A percentile compares a stretch with the other conserved stretches of the same genome.
These are phyloP conservation scores for Hypoxylon sp. DNA, from an alignment of 2,329 filamentous ascomycete genomes.

Conservation along the genomic window DNA sequence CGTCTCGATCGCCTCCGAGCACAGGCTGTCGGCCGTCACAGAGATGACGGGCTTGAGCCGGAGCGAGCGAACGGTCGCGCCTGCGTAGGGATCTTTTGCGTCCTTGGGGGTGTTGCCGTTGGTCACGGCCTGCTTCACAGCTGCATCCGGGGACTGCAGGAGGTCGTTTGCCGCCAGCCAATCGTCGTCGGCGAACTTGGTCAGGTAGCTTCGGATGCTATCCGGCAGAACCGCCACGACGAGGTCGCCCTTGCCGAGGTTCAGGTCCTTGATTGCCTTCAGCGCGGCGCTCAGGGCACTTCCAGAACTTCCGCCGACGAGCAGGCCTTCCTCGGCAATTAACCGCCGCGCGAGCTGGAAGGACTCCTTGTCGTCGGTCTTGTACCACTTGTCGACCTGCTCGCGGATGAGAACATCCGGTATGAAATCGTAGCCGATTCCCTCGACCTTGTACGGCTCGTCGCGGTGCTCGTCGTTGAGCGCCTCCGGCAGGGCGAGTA, in stretches of 20 bases:
- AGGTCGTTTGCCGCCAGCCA: conserved; percentile 98
- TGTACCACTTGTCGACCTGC: conserved; percentile 93
- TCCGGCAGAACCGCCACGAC: conserved; percentile 93
- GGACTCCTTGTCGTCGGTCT: conserved; percentile 91
- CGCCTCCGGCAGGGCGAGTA: conserved; percentile 80
- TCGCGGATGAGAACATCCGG: conserved; percentile 88
- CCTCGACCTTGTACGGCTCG: conserved; percentile 94
- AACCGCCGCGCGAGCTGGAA: conserved; percentile 89
- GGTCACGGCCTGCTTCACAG: conserved; percentile 58
- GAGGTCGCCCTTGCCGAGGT: conserved; percentile 82
- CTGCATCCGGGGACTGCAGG: conserved; percentile 63
- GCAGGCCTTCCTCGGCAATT: conserved; percentile 91
- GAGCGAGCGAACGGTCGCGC: conserved; percentile 81
- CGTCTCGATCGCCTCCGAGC: conserved; percentile 90
- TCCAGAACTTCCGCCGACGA: conserved; percentile 93
- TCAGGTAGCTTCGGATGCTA: conserved; percentile 95
- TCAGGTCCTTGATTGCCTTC: conserved; percentile 76
- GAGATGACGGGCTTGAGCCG: conserved; percentile 94
- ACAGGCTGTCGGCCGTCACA: conserved; percentile 72
- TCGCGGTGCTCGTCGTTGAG: conserved; percentile 85
- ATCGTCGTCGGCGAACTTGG: conserved; percentile 98
- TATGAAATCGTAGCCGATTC: conserved; percentile 98
- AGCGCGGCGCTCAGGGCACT: conserved; percentile 87
- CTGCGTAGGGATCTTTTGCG: conserved; percentile 72
- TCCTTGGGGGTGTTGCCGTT: conserved; percentile 48